Conservation (phyloP, 2,329 filamentous ascomycete species). For the Exophiala phaeomuriformis region DNA sequence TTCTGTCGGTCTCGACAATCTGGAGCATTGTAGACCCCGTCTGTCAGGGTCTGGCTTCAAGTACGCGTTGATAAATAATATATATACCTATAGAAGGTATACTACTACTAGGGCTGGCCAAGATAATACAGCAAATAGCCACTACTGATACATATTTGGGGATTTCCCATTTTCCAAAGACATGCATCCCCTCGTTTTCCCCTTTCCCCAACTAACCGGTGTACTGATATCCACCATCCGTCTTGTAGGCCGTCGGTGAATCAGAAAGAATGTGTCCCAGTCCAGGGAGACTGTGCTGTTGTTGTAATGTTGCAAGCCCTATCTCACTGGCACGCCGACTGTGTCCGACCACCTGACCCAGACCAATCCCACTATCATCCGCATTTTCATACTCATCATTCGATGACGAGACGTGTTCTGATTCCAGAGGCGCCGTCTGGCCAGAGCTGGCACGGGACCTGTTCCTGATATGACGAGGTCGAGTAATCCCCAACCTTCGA, state of each 20-base stretch:
- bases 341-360: slow-evolving; percentile 10
- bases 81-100: too few relatives aligned
- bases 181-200: background rate
- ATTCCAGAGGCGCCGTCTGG: slow-evolving; percentile 10
- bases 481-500: slow-evolving; percentile 40
- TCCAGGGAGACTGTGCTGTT: slow-evolving; percentile 12
- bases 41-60: too few relatives aligned
- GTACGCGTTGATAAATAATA: too few relatives aligned
- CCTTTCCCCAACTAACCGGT: slow-evolving; percentile 1
- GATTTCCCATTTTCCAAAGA: background rate
- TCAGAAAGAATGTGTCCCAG: slow-evolving; percentile 15
- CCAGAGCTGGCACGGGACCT: slow-evolving; percentile 21
- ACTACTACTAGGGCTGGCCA: too few relatives aligned
- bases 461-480: slow-evolving; percentile 13
- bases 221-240: slow-evolving; percentile 8
- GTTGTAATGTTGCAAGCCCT: background rate
- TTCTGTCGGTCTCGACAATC: too few relatives aligned
- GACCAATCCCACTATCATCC: slow-evolving; percentile 26
- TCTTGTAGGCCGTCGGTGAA: background rate
- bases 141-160: too few relatives aligned
- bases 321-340: slow-evolving; percentile 21
- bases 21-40: too few relatives aligned
- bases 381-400: slow-evolving; percentile 18
- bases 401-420: slow-evolving; percentile 9
- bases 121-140: too few relatives aligned